Percentiles rank a stretch among this genome's conserved stretches.
Evolutionary conservation across 345 rosid species (phyloP).

Genomic region (Heritiera littoralis): DNA sequence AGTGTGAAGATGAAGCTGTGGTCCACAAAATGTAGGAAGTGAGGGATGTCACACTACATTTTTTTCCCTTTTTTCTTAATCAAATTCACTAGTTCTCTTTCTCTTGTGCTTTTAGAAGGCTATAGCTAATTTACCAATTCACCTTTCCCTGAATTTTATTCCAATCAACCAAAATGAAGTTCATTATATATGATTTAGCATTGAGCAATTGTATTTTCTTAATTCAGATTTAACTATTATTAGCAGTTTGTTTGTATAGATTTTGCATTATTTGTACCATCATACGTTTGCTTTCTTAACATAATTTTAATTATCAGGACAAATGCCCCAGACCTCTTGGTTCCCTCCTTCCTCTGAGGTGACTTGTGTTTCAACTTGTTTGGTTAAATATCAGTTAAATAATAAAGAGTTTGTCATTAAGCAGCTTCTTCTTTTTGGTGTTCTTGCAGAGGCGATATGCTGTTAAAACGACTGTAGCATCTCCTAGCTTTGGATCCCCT

Average conservation of each 20-base stretch:
- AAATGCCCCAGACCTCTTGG: conserved; percentile 49
- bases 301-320: conserved; percentile 37
- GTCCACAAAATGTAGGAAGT: not conserved
- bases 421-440: conserved; percentile 15
- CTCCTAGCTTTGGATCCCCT: conserved; percentile 62
- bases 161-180: not conserved
- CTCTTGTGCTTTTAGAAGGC: conserved; percentile 8
- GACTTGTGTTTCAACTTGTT: conserved; percentile 16
- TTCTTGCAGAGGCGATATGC: conserved; percentile 49
- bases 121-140: not conserved
- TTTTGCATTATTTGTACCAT: not conserved
- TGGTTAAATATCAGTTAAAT: conserved; percentile 2
- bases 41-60: not conserved
- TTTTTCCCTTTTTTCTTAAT: no score
- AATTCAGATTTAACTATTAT: not conserved
- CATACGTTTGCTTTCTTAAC: conserved; percentile 11
- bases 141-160: not conserved
- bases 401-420: conserved; percentile 12
- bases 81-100: not conserved
- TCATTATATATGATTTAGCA: not conserved
- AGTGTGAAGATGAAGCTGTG: not conserved
- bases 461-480: conserved; percentile 38
- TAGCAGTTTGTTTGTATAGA: not conserved
- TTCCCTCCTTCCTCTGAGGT: conserved; percentile 59
- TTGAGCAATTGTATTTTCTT: not conserved